Conservation (phyloP, 73 alveolate genomes). For the Urostyla sp. region DNA sequence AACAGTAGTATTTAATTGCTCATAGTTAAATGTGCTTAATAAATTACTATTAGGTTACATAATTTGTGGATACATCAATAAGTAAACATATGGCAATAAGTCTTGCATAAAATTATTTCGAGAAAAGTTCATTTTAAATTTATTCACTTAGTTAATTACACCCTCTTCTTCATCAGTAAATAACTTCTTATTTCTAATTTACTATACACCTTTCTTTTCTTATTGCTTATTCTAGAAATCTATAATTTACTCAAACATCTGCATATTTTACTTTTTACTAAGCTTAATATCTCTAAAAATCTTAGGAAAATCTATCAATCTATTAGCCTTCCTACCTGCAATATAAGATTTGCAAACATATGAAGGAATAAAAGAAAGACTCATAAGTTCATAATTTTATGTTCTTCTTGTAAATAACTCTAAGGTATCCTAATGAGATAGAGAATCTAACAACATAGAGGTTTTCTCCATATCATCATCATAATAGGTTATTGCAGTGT, state of each 20-base stretch:
- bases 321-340: neutral
- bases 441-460: slow-evolving; percentile 25
- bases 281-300: slow-evolving; percentile 4
- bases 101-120: neutral
- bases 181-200: neutral
- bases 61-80: too few relatives aligned
- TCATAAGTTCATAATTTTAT: slow-evolving; percentile 22
- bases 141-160: neutral
- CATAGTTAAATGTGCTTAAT: too few relatives aligned
- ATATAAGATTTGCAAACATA: slow-evolving; percentile 24
- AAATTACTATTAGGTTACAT: too few relatives aligned
- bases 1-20: too few relatives aligned
- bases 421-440: slow-evolving; percentile 11
- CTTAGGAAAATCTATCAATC: slow-evolving; percentile 5
- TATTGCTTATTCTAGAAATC: neutral
- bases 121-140: neutral
- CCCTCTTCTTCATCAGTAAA: neutral
- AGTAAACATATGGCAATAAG: too few relatives aligned
- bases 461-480: slow-evolving; percentile 59
- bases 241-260: neutral
- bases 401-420: slow-evolving; percentile 20
- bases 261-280: neutral
- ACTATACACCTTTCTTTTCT: slow-evolving; percentile 14
- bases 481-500: neutral
- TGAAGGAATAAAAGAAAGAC: slow-evolving; percentile 4